These are phyloP conservation scores for Podosphaera xanthii DNA, from an alignment of 2,329 filamentous ascomycete species.

Conservation along the genomic window DNA sequence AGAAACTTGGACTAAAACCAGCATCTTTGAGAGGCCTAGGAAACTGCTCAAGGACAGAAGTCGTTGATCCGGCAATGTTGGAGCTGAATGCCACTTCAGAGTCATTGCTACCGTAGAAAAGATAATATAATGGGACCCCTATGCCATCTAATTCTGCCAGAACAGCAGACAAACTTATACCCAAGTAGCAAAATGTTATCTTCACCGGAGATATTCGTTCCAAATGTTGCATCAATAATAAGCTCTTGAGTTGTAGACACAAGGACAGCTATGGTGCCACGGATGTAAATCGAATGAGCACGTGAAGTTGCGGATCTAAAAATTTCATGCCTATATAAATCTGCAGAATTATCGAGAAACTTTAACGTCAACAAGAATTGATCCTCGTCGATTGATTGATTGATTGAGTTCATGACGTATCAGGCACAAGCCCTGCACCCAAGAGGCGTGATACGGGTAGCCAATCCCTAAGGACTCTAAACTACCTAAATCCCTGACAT, in stretches of 20 bases:
- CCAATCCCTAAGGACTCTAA: too few species aligned
- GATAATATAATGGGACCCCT: background rate
- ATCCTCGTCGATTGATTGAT: too few species aligned
- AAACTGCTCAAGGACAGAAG: background rate
- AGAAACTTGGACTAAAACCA: background rate
- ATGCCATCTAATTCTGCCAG: background rate
- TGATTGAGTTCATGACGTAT: too few species aligned
- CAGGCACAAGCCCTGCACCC: too few species aligned
- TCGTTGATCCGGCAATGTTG: background rate
- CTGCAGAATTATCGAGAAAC: background rate
- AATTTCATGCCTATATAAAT: background rate
- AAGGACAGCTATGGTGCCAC: background rate
- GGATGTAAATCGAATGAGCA: background rate
- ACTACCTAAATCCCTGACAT: too few species aligned
- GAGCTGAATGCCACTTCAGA: too few species aligned
- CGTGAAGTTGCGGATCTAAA: background rate
- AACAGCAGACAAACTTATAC: background rate
- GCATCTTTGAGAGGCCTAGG: background rate
- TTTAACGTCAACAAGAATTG: background rate
- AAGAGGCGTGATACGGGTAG: too few species aligned
- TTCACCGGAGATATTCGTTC: background rate
- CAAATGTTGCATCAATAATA: too few species aligned
- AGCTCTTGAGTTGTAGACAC: too few species aligned
- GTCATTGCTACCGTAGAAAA: background rate
- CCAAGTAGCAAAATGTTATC: background rate